Conservation (phyloP, 1,284 basidiomycete genomes). For the Leucoagaricus sp. region DNA sequence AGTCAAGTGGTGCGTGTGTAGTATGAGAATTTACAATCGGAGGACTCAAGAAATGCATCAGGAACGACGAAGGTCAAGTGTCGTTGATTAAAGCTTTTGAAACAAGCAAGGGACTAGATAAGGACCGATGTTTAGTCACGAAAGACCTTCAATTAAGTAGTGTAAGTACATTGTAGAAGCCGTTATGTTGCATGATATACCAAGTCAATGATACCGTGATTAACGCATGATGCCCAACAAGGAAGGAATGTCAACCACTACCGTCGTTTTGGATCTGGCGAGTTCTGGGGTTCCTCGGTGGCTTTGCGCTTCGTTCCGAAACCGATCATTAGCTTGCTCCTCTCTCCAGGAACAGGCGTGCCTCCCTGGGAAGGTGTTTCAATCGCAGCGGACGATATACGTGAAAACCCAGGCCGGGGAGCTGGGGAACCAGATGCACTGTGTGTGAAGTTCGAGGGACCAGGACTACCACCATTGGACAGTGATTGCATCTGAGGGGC, state of each 20-base stretch:
- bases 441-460: slow-evolving; percentile 31
- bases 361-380: slow-evolving; percentile 37
- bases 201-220: not conserved
- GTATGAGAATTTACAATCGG: not conserved
- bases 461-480: slow-evolving; percentile 49
- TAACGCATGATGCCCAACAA: not conserved
- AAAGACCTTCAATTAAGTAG: slow-evolving; percentile 75
- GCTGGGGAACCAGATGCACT: slow-evolving; percentile 57
- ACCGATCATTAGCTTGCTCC: slow-evolving; percentile 74
- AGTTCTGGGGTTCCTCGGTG: slow-evolving; percentile 51
- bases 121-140: slow-evolving; percentile 65
- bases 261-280: slow-evolving; percentile 45
- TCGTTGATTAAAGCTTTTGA: slow-evolving; percentile 76
- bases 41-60: slow-evolving; percentile 29
- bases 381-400: slow-evolving; percentile 57
- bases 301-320: slow-evolving; percentile 79
- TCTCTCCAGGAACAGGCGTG: slow-evolving; percentile 59
- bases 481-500: slow-evolving; percentile 46
- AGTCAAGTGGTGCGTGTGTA: slow-evolving; percentile 71
- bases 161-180: slow-evolving; percentile 41
- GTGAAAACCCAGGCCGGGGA: slow-evolving; percentile 75
- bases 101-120: slow-evolving; percentile 64
- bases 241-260: slow-evolving; percentile 19
- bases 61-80: slow-evolving; percentile 82
- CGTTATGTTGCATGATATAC: slow-evolving; percentile 5